These are phyloP conservation scores for Xylariaceae sp. DNA, from an alignment of 2,329 filamentous ascomycete genomes.

Conservation along the genomic window DNA sequence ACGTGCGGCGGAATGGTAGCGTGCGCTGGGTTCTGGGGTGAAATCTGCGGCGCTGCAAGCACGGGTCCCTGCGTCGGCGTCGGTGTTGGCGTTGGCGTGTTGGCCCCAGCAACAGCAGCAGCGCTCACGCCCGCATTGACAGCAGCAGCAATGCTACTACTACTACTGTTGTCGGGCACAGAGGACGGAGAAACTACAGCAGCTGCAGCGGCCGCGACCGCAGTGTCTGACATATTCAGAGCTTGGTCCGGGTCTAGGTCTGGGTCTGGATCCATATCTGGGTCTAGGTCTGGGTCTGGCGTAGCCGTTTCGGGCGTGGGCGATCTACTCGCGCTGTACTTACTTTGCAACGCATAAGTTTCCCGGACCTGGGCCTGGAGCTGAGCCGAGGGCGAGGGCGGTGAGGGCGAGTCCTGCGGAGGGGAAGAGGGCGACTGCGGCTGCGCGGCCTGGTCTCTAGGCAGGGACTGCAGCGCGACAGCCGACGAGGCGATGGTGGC, in stretches of 20 bases:
- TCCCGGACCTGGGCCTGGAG: constrained; percentile 20
- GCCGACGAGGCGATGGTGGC: constrained; percentile 41
- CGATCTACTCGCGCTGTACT: constrained; percentile 9
- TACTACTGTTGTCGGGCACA: constrained; percentile 12
- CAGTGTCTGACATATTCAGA: constrained; percentile 4
- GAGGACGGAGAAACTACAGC: neutral
- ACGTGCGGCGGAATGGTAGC: constrained; percentile 25
- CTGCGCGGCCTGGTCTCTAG: constrained; percentile 14
- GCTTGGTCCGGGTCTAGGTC: neutral
- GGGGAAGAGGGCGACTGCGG: constrained; percentile 13
- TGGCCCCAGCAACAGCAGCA: neutral
- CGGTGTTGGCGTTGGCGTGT: constrained; percentile 7
- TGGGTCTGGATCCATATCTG: constrained; percentile 4
- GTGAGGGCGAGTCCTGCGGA: constrained; percentile 4
- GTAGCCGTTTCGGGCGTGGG: constrained; percentile 2
- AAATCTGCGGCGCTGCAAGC: constrained; percentile 28
- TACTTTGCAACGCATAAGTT: constrained; percentile 12
- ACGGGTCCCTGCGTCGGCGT: constrained; percentile 19
- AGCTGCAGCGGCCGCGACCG: neutral
- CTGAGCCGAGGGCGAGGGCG: constrained; percentile 19
- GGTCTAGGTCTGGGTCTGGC: neutral
- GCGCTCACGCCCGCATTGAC: constrained; percentile 10
- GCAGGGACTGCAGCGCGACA: constrained; percentile 27
- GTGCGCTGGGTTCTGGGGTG: constrained; percentile 24
- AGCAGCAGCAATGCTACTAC: neutral